phyloP scores from a whole-genome alignment of 805 yeast genomes.

The Candida pseudofarinosa region DNA sequence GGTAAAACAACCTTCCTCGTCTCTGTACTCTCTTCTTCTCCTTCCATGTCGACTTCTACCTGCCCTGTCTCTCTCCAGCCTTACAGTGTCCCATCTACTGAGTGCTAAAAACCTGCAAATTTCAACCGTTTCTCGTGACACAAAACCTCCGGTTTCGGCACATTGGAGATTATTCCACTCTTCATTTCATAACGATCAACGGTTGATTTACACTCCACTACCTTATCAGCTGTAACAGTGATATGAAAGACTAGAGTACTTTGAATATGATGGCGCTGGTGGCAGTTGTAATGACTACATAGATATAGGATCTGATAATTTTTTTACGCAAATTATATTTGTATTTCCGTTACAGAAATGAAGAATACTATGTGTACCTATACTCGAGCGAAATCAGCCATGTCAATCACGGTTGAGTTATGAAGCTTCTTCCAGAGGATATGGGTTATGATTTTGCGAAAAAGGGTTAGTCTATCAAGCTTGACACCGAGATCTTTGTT shows the following conservation, averaged over 20 bases:
- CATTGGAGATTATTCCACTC: background rate
- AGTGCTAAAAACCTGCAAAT: background rate
- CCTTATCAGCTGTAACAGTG: too few species aligned
- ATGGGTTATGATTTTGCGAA: too few species aligned
- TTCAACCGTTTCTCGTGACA: background rate
- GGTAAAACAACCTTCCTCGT: conserved; percentile 20
- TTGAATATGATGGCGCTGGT: too few species aligned
- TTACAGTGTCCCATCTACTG: too few species aligned
- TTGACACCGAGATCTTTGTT: conserved; percentile 31
- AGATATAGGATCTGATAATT: background rate
- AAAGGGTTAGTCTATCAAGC: conserved; percentile 29
- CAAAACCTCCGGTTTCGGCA: background rate
- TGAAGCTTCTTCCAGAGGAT: too few species aligned
- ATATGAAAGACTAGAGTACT: too few species aligned
- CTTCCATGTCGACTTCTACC: too few species aligned
- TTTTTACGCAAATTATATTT: too few species aligned
- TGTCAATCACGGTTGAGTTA: background rate
- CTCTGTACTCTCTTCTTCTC: background rate
- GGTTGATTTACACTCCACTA: too few species aligned
- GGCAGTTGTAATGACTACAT: too few species aligned
- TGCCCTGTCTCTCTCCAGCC: too few species aligned
- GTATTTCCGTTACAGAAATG: background rate
- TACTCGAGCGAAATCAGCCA: background rate
- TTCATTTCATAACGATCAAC: too few species aligned
- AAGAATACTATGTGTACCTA: background rate